Conservation (phyloP, 768 basidiomycete species). For the Pulveroboletus sp. region DNA sequence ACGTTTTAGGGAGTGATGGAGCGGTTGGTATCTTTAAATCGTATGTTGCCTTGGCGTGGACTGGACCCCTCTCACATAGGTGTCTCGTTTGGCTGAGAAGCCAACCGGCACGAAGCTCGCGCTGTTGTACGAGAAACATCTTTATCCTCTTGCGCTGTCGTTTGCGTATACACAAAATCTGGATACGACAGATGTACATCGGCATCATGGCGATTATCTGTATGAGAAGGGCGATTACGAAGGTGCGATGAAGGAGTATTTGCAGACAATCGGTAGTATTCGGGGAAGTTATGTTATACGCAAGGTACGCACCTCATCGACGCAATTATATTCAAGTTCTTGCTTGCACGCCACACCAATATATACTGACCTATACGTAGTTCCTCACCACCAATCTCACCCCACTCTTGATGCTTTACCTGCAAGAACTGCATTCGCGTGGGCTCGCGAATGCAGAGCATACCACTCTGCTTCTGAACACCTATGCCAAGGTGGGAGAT, state of each 20-base stretch:
- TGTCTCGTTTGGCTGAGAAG: constrained; percentile 68
- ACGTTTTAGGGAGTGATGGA: constrained; percentile 73
- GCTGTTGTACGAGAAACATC: constrained; percentile 72
- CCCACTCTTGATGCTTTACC: constrained; percentile 89
- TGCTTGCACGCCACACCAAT: background rate
- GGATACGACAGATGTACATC: constrained; percentile 85
- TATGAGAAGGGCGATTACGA: constrained; percentile 92
- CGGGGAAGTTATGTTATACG: constrained; percentile 96
- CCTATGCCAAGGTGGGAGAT: constrained; percentile 96
- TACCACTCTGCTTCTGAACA: constrained; percentile 93
- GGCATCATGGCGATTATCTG: constrained; percentile 86
- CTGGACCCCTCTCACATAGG: constrained; percentile 31
- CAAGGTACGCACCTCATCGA: constrained; percentile 52
- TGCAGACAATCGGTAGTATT: constrained; percentile 83
- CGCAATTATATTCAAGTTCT: background rate
- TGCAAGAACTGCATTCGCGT: constrained; percentile 89
- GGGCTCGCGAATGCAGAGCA: constrained; percentile 94
- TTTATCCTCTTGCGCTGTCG: constrained; percentile 76
- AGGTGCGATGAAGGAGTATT: constrained; percentile 86
- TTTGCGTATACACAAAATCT: constrained; percentile 78
- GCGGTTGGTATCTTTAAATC: constrained; percentile 42
- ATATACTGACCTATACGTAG: constrained; percentile 36
- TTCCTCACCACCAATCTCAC: constrained; percentile 96
- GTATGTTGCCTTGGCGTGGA: background rate
- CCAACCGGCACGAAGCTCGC: constrained; percentile 82